Conservation (phyloP, 2,329 filamentous ascomycete genomes). For the Byssothecium circinans region DNA sequence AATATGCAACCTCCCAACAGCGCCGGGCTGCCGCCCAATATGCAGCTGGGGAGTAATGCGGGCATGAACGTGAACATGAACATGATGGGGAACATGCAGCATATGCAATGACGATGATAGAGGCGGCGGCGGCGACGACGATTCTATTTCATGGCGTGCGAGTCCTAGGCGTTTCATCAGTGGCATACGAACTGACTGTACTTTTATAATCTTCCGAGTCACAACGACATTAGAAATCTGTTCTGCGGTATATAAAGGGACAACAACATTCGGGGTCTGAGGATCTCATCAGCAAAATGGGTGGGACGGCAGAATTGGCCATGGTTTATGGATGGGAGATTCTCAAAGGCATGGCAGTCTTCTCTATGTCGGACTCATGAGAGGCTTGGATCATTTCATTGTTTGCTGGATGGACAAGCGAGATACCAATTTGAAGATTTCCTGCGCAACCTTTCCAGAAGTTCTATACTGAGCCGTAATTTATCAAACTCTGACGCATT, state of each 20-base stretch:
- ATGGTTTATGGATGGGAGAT: not conserved
- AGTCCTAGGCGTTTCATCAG: slow-evolving; percentile 2
- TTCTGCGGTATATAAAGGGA: not conserved
- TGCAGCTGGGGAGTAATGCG: slow-evolving; percentile 12
- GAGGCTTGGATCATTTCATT: too few species aligned
- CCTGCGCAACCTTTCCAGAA: too few species aligned
- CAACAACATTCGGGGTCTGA: not conserved
- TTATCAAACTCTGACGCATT: too few species aligned
- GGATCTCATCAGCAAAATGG: not conserved
- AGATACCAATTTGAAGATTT: not conserved
- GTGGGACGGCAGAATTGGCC: not conserved
- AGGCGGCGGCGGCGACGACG: not conserved
- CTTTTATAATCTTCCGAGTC: slow-evolving; percentile 14
- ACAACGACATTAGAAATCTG: not conserved
- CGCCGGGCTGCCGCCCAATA: slow-evolving; percentile 14
- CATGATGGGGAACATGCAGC: slow-evolving; percentile 8
- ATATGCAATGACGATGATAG: slow-evolving; percentile 9
- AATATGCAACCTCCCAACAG: slow-evolving; percentile 26
- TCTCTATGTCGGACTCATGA: too few species aligned
- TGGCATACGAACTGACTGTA: slow-evolving; percentile 9
- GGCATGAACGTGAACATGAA: slow-evolving; percentile 5
- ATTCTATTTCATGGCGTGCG: not conserved
- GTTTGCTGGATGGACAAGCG: not conserved
- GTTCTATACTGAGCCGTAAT: too few species aligned
- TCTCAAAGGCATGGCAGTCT: not conserved